Evolutionary conservation across 352 stramenopile species (phyloP).

Genomic region (Phytopythium aichiense): DNA sequence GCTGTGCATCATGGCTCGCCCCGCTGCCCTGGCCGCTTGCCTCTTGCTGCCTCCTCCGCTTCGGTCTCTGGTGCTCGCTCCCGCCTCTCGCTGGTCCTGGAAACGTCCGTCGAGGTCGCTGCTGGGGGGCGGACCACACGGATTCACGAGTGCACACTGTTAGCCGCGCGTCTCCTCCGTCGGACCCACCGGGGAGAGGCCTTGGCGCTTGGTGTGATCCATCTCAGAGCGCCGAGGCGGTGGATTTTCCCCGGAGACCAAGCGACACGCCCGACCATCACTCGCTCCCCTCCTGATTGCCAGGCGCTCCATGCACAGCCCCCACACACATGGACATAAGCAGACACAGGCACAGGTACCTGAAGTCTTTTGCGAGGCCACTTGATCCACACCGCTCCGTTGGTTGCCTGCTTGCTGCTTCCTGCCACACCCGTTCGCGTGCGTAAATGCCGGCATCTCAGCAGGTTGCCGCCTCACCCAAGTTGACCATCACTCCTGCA

Average conservation of each 20-base stretch:
- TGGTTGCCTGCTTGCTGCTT: not conserved
- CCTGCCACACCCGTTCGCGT: not conserved
- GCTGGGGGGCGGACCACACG: not conserved
- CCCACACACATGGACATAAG: too few relatives aligned
- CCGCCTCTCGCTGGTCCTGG: not conserved
- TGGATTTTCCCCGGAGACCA: slow-evolving; percentile 8
- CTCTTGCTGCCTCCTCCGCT: not conserved
- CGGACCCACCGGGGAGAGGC: too few relatives aligned
- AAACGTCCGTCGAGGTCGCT: not conserved
- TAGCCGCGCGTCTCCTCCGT: not conserved
- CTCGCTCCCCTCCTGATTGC: not conserved
- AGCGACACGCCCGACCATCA: slow-evolving; percentile 4
- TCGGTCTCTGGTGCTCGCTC: not conserved
- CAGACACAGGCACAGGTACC: too few relatives aligned
- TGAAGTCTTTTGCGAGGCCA: too few relatives aligned
- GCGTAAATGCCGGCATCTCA: slow-evolving; percentile 1
- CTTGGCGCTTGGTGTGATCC: not conserved
- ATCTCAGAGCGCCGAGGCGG: not conserved
- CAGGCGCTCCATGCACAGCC: too few relatives aligned
- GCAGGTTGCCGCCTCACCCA: not conserved
- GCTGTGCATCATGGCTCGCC: slow-evolving; percentile 4
- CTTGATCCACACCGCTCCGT: too few relatives aligned
- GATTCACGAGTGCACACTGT: not conserved
- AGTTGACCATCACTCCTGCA: not conserved
- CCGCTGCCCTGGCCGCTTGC: not conserved